These are phyloP conservation scores for Moesziomyces globuligerus DNA, from an alignment of 1,284 basidiomycete genomes.

Conservation along the genomic window DNA sequence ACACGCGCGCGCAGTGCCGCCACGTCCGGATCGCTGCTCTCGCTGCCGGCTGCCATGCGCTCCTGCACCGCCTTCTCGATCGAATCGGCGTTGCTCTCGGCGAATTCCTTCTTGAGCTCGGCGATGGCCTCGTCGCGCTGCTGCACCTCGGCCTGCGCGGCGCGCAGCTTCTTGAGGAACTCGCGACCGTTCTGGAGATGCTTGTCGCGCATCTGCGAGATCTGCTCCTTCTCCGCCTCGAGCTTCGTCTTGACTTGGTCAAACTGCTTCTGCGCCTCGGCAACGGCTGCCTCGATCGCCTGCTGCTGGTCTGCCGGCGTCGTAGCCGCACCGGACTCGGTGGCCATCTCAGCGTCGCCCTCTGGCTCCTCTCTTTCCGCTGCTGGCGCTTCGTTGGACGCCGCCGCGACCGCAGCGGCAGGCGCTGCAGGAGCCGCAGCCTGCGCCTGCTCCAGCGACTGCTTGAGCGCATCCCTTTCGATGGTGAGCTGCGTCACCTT, in stretches of 20 bases:
- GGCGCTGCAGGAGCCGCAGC: slow-evolving; percentile 35
- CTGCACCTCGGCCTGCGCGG: slow-evolving; percentile 51
- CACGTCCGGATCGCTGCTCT: slow-evolving; percentile 18
- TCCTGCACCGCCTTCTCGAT: slow-evolving; percentile 55
- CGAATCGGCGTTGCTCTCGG: slow-evolving; percentile 47
- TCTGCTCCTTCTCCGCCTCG: slow-evolving; percentile 36
- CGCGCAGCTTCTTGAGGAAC: slow-evolving; percentile 41
- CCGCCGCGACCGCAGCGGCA: slow-evolving; percentile 22
- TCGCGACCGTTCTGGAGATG: slow-evolving; percentile 51
- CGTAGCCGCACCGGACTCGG: slow-evolving; percentile 9
- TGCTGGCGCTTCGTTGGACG: too few species aligned
- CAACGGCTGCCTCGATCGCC: slow-evolving; percentile 38
- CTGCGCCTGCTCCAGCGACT: slow-evolving; percentile 53
- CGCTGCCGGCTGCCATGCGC: slow-evolving; percentile 17
- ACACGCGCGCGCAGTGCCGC: slow-evolving; percentile 42
- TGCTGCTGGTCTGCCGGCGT: slow-evolving; percentile 23
- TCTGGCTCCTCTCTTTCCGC: too few species aligned
- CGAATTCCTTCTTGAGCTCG: slow-evolving; percentile 48
- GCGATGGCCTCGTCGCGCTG: slow-evolving; percentile 45
- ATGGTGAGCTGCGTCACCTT: slow-evolving; percentile 28
- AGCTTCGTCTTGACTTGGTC: slow-evolving; percentile 49
- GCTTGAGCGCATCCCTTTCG: slow-evolving; percentile 65
- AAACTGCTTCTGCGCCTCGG: slow-evolving; percentile 52
- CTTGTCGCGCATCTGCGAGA: slow-evolving; percentile 28
- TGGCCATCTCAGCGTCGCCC: slow-evolving; percentile 30